Conservation (phyloP, 75 land plant genomes). For the Pseudotsuga menziesii region DNA sequence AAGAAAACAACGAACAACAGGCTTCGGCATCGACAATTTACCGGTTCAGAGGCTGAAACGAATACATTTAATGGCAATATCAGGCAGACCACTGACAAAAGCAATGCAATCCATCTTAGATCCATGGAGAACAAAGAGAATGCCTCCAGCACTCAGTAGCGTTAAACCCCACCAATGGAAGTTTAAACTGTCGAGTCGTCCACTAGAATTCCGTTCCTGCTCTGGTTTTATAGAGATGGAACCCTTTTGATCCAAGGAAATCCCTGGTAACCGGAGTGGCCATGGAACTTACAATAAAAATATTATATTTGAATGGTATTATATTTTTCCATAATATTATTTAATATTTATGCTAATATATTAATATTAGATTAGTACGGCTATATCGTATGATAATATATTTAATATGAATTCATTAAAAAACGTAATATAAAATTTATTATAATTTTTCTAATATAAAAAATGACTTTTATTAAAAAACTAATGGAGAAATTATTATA, state of each 20-base stretch:
- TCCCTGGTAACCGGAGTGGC: not conserved
- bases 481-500: too few species aligned
- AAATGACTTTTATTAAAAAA: too few species aligned
- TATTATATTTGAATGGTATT: too few species aligned
- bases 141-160: not conserved
- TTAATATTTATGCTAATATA: too few species aligned
- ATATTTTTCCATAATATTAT: too few species aligned
- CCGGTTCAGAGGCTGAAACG: slow-evolving; percentile 6
- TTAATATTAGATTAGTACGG: too few species aligned
- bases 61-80: not conserved
- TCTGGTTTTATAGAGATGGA: too few species aligned
- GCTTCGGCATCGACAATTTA: not conserved
- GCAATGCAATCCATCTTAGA: not conserved
- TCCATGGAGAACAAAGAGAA: not conserved
- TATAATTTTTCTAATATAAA: too few species aligned
- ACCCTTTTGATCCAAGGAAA: not conserved
- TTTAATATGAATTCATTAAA: too few species aligned
- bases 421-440: too few species aligned
- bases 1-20: not conserved
- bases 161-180: not conserved
- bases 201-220: not conserved
- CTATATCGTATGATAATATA: too few species aligned
- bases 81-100: not conserved
- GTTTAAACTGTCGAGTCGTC: not conserved
- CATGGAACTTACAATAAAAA: too few species aligned